Evolutionary conservation across 2,329 filamentous ascomycete species (phyloP).

Genomic region (Colletotrichum eleusines): DNA sequence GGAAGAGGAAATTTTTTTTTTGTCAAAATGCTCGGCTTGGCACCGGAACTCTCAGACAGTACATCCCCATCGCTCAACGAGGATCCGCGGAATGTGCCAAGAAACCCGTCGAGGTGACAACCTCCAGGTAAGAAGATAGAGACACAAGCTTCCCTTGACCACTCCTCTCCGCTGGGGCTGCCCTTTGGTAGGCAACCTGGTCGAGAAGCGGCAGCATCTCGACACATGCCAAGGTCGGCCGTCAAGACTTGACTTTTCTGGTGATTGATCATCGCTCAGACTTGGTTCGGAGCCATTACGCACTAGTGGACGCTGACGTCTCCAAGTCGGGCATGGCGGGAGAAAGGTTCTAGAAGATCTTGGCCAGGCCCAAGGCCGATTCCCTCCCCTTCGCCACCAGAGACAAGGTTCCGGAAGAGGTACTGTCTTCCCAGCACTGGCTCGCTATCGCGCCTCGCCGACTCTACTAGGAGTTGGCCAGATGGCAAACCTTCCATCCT

Average conservation of each 20-base stretch:
- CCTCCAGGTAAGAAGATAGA: background rate
- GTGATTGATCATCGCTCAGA: conserved; percentile 12
- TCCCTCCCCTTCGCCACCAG: conserved; percentile 15
- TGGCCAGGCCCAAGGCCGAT: background rate
- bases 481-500: conserved; percentile 9
- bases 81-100: conserved; percentile 9
- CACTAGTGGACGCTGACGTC: conserved; percentile 24
- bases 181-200: background rate
- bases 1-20: background rate
- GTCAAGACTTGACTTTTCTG: conserved; percentile 3
- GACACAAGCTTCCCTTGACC: conserved; percentile 5
- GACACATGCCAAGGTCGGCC: background rate
- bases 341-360: conserved; percentile 38
- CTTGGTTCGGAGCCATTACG: background rate
- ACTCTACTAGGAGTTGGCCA: background rate
- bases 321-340: conserved; percentile 24
- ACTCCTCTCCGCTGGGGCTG: background rate
- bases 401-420: conserved; percentile 12
- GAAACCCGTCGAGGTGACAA: background rate
- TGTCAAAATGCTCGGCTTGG: background rate
- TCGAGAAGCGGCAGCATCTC: background rate
- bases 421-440: background rate
- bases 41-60: background rate
- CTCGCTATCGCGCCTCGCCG: background rate
- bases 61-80: background rate